Percentiles rank a stretch among this genome's conserved stretches.
phyloP scores from a whole-genome alignment of 108 stramenopile genomes.

The Nannochloropsis gaditana region DNA sequence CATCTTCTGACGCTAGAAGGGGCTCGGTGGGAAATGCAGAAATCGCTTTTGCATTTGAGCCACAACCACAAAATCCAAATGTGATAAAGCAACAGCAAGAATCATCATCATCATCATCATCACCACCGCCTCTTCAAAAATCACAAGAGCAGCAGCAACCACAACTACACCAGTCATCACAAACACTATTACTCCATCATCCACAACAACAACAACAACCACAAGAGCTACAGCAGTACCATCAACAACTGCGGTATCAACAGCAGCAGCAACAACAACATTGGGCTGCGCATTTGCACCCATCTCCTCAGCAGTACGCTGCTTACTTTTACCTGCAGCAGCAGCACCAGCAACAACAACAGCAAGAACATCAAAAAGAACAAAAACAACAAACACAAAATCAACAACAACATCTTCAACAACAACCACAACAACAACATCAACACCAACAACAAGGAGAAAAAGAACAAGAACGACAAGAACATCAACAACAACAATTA shows the following conservation, averaged over 20 bases:
- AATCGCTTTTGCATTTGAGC: too few relatives aligned
- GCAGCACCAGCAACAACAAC: background rate
- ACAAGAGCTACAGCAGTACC: background rate
- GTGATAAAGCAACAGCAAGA: too few relatives aligned
- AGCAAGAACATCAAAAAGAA: background rate
- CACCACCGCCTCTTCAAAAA: too few relatives aligned
- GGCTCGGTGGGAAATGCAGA: too few relatives aligned
- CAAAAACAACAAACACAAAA: background rate
- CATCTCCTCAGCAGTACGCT: background rate
- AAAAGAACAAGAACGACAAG: too few relatives aligned
- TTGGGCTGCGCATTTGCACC: background rate
- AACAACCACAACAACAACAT: background rate
- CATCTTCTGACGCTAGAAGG: too few relatives aligned
- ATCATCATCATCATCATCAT: too few relatives aligned
- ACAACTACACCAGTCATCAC: too few relatives aligned
- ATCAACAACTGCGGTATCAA: background rate
- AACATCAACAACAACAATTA: background rate
- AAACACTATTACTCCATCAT: too few relatives aligned
- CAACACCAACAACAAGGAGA: background rate
- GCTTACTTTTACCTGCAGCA: slow-evolving; percentile 13
- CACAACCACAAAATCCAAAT: too few relatives aligned
- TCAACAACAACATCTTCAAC: background rate
- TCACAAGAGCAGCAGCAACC: too few relatives aligned
- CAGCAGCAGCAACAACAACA: slow-evolving; percentile 13
- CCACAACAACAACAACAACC: background rate